A percentile compares a stretch with the other conserved stretches of the same genome.
phyloP scores from a whole-genome alignment of 2,329 filamentous ascomycete genomes.

The Diaporthe caulivora region DNA sequence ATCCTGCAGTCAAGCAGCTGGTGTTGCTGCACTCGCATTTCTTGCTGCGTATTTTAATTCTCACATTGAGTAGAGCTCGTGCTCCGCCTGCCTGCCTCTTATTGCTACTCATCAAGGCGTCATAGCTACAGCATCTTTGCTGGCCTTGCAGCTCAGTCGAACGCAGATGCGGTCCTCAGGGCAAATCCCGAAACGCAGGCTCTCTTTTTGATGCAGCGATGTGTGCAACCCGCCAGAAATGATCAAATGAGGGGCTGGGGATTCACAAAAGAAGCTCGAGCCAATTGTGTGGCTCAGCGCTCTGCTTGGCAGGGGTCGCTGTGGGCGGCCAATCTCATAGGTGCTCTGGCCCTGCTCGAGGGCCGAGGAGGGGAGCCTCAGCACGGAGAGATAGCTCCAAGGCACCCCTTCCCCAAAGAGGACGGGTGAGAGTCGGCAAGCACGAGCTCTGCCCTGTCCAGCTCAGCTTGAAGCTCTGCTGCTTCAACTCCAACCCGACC shows the following conservation, averaged over 20 bases:
- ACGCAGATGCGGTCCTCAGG: background rate
- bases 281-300: slow-evolving; percentile 29
- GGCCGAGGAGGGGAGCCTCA: slow-evolving; percentile 17
- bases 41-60: background rate
- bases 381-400: background rate
- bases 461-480: background rate
- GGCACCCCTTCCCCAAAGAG: background rate
- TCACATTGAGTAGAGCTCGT: background rate
- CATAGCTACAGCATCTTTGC: background rate
- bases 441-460: background rate
- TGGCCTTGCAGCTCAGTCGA: background rate
- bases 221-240: slow-evolving; percentile 15
- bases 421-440: background rate
- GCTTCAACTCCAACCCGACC: no score
- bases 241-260: slow-evolving; percentile 34
- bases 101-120: background rate
- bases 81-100: background rate
- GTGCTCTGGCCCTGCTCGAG: slow-evolving; percentile 5
- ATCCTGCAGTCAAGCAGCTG: background rate
- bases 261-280: slow-evolving; percentile 30
- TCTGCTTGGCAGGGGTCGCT: slow-evolving; percentile 25
- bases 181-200: slow-evolving; percentile 27
- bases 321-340: slow-evolving; percentile 26
- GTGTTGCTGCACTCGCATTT: background rate
- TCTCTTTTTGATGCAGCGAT: background rate